Evolutionary conservation across 2,329 filamentous ascomycete species (phyloP).

Genomic region (Aureobasidium sp.): DNA sequence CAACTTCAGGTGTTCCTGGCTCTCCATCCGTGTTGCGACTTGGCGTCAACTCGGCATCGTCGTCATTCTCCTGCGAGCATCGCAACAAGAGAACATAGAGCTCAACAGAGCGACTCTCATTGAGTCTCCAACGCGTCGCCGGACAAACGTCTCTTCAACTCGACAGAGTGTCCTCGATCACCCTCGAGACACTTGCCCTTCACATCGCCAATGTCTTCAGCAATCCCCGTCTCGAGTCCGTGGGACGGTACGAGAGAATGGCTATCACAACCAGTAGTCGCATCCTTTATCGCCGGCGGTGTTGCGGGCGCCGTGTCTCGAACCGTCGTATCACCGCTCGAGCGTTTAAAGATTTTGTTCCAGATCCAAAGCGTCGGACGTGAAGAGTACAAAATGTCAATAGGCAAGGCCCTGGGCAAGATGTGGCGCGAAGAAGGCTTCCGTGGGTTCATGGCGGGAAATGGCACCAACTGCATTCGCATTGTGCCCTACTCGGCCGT

Average conservation of each 20-base stretch:
- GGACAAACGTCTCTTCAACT: neutral
- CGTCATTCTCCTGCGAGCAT: neutral
- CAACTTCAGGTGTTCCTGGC: neutral
- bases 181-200: neutral
- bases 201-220: neutral
- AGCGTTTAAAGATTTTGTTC: constrained; percentile 95
- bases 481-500: constrained; percentile 98
- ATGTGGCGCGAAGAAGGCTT: constrained; percentile 98
- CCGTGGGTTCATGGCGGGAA: constrained; percentile 95
- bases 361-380: constrained; percentile 87
- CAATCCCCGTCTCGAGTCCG: constrained; percentile 16
- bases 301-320: constrained; percentile 94
- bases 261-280: constrained; percentile 75
- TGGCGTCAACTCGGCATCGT: neutral
- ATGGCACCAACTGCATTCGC: constrained; percentile 95
- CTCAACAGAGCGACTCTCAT: neutral
- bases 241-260: constrained; percentile 23
- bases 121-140: neutral
- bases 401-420: constrained; percentile 79
- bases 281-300: constrained; percentile 89
- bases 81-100: neutral
- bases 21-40: constrained; percentile 6
- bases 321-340: constrained; percentile 92
- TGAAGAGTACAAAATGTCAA: constrained; percentile 88
- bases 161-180: neutral